Base-by-base conservation (phyloP, 164 flowering plant genomes). In the Vitis rupestris region DNA sequence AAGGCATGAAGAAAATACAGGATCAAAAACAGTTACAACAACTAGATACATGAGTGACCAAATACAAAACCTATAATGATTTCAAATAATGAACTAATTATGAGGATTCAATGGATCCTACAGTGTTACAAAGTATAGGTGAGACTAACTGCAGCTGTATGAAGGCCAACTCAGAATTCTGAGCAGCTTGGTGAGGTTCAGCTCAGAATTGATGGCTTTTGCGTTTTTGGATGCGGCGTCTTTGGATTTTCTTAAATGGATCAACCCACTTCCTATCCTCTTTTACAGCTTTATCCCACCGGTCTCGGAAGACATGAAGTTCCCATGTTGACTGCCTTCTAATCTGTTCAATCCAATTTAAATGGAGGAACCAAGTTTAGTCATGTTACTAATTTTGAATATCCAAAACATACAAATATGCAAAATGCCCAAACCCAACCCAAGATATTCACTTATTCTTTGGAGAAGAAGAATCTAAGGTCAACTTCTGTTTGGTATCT, bases 291-390 rank as follows among this genome's bases (percentile, higher is more conserved):
- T 76, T 53, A 47, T 89, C 89, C 98, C 98, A 94, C 9, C 98
- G 82, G 55, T 80, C 64, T 73, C 76, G 76, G 61, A 91, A 92
- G 16, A 76, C 78, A 57, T 80, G 72, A 69, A 88, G 93, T 82
- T 95, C 99, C 60, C 78, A 78, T 9, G 90, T 85, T 3, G 98
- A 87, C 73, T 92, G 97, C 79, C 94, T 86, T 74, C 99, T 74
- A 61, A 94, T 87, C 99, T 94, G 95, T 69, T 66, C 62, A 30
- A 54, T 60, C 44, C 7, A 53, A 23, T 23, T 23, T 23, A 23
- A 23, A 54, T 16, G 14, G 44, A 6, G 7, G 7, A 37, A 37
- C 44, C 44, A 37, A 37, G 44, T 3, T 37, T 37, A 37, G 44
- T 37, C 44, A 37, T 37, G 44, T 37, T 37, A 37, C 44, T 37